Conservation (phyloP, 179 eudicot genomes). For the Beta lomatogona region DNA sequence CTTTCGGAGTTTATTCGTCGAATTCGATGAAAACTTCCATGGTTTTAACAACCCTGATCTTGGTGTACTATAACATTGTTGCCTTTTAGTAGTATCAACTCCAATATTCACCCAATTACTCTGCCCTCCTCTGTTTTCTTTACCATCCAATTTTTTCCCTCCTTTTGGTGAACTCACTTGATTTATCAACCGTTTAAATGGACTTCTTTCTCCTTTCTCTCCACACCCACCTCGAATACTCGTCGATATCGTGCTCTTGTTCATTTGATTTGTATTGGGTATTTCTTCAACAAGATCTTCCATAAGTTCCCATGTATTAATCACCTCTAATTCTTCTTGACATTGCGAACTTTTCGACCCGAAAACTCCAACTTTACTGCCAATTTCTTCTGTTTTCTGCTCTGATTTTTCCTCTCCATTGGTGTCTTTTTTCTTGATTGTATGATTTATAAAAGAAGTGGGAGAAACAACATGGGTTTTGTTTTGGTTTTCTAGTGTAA, state of each 20-base stretch:
- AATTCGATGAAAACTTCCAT: conserved; percentile 35
- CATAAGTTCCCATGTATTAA: conserved; percentile 88
- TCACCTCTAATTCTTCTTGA: conserved; percentile 53
- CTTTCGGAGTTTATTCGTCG: conserved; percentile 40
- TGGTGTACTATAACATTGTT: conserved; percentile 36
- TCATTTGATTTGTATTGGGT: conserved; percentile 30
- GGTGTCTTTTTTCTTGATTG: background rate
- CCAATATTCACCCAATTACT: conserved; percentile 10
- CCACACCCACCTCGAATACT: conserved; percentile 35
- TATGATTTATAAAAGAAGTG: background rate
- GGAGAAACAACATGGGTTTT: background rate
- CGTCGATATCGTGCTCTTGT: conserved; percentile 46
- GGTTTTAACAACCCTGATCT: conserved; percentile 39
- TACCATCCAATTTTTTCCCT: conserved; percentile 47
- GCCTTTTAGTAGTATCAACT: conserved; percentile 16
- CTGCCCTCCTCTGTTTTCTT: conserved; percentile 53
- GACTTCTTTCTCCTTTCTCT: conserved; percentile 28
- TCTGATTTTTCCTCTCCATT: background rate
- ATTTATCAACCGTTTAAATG: conserved; percentile 51
- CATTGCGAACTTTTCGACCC: conserved; percentile 38
- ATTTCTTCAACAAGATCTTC: conserved; percentile 68
- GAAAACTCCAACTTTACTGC: background rate
- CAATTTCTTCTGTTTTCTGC: background rate
- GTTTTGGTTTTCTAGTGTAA: conserved; percentile 45
- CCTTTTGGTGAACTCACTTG: conserved; percentile 54